Base-by-base conservation (phyloP, 257 asterid species). In the Salvia miltiorrhiza region DNA sequence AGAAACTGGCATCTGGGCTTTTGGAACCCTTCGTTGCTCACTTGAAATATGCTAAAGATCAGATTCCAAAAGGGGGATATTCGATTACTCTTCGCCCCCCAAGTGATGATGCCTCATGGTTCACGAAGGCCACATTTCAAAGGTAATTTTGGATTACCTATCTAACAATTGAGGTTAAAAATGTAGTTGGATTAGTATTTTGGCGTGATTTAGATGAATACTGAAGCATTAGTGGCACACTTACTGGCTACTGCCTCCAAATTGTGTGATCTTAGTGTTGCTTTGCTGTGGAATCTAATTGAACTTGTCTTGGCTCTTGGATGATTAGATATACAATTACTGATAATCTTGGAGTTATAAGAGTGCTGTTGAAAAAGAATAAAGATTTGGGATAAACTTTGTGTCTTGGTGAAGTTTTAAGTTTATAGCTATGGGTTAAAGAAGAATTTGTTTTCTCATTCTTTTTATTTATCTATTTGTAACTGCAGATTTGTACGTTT, bases 1-100 rank as follows among this genome's bases (percentile, higher is more conserved):
- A 90, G 94, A 90, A 90, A 72, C 26, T 90, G 70, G 97, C 96
- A 33, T 86, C 97, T 74, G 97, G 97, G 76, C 84, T 90, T 11
- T 94, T 90, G 76, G 97, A 90, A 28, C 95, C 97, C 23, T 88
- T 90, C 73, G 23, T 88, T 65, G 77, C 94, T 76, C 97, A 90
- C 84, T 76, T 90, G 89, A 79, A 83, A 65, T 90, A 80, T 80
- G 94, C 96, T 0, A 86, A 86, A 79, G 96, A 90, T 80, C 90
- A 88, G 83, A 88, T 90, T 79, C 78, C 82, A 0, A 90, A 88
- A 79, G 96, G 96, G 62, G 97, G 97, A 74, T 90, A 90, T 75
- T 90, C 97, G 12, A 90, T 90, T 0, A 86, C 90, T 26, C 84
- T 86, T 63, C 86, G 83, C 2, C 91, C 93, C 9, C 93, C 95